These are phyloP conservation scores for Coniella lustricola DNA, from an alignment of 2,329 filamentous ascomycete genomes.

Conservation along the genomic window DNA sequence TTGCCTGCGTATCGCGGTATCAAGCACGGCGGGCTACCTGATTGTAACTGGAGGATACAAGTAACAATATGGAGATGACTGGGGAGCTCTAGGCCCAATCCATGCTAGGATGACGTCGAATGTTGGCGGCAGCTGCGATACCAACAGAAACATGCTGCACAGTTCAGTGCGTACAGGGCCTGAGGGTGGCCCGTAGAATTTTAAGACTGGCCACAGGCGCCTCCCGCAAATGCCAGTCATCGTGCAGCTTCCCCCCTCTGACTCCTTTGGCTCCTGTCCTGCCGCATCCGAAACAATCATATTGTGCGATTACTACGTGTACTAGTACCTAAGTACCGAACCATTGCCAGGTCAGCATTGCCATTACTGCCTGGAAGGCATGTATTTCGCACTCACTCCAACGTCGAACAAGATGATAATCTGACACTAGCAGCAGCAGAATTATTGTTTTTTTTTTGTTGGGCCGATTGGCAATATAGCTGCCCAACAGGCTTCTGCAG, in stretches of 20 bases:
- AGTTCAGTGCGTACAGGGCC: not conserved
- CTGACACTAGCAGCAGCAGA: too few relatives aligned
- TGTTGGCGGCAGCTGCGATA: constrained; percentile 9
- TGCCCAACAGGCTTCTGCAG: not conserved
- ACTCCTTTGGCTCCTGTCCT: not conserved
- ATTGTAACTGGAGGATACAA: not conserved
- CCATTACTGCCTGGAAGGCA: too few relatives aligned
- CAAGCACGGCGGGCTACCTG: not conserved
- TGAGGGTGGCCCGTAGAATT: not conserved
- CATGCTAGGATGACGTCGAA: constrained; percentile 13
- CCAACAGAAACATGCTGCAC: constrained; percentile 9
- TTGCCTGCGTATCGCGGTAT: constrained; percentile 1
- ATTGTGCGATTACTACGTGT: not conserved
- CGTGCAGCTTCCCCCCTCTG: too few relatives aligned
- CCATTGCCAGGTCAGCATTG: too few relatives aligned
- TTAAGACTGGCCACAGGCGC: not conserved
- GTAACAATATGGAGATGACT: not conserved
- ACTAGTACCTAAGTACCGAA: not conserved
- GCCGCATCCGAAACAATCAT: not conserved
- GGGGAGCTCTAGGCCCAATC: constrained; percentile 3
- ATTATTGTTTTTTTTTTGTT: not conserved
- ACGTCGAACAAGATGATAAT: too few relatives aligned
- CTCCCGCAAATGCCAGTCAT: not conserved
- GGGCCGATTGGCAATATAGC: not conserved
- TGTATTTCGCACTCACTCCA: too few relatives aligned